Evolutionary conservation across 164 flowering plant genomes (phyloP).

Genomic region (Umbilicus rupestris): DNA sequence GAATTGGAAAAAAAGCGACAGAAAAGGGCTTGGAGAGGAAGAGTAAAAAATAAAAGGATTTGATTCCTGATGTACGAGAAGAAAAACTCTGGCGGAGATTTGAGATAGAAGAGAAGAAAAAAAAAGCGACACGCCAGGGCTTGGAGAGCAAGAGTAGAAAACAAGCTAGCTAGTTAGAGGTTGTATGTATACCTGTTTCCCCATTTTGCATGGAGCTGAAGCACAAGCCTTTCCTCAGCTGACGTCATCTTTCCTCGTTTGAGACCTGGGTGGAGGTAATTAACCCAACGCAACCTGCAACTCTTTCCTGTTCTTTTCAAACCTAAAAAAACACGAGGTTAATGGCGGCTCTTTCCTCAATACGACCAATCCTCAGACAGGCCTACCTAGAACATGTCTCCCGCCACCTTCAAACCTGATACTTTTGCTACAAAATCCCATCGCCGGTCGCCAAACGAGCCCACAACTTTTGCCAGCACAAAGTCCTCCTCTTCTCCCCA

Average conservation of each 20-base stretch:
- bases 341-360: slow-evolving; percentile 6
- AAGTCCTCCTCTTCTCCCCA: slow-evolving; percentile 9
- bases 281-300: slow-evolving; percentile 97
- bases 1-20: no score
- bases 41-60: no score
- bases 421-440: slow-evolving; percentile 11
- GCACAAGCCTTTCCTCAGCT: slow-evolving; percentile 79
- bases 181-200: slow-evolving; percentile 66
- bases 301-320: slow-evolving; percentile 95
- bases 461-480: slow-evolving; percentile 5
- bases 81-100: no score
- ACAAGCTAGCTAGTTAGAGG: background rate
- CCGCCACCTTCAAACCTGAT: slow-evolving; percentile 13
- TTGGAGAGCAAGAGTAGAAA: background rate
- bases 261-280: slow-evolving; percentile 89
- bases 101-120: no score
- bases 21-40: no score
- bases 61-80: background rate
- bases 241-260: slow-evolving; percentile 88
- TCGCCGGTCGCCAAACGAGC: slow-evolving; percentile 10
- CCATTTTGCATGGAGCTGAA: slow-evolving; percentile 84
- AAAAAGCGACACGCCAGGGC: background rate
- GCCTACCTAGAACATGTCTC: slow-evolving; percentile 12
- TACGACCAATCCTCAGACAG: slow-evolving; percentile 2
- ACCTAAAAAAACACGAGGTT: slow-evolving; percentile 34